These are phyloP conservation scores for Apiospora marii DNA, from an alignment of 2,329 filamentous ascomycete species.

Conservation along the genomic window DNA sequence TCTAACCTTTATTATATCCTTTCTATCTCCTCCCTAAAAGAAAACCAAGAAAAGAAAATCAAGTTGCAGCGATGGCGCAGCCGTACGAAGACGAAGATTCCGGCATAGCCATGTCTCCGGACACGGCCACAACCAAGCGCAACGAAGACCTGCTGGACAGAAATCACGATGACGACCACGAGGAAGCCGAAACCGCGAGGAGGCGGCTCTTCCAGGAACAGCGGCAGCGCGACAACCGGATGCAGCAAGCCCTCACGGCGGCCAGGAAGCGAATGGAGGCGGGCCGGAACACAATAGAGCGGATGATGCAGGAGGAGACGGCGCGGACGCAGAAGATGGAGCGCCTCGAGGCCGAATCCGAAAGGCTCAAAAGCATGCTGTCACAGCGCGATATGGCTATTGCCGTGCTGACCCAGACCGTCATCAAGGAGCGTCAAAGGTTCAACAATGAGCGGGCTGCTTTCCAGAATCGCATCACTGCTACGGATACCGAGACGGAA, in stretches of 20 bases:
- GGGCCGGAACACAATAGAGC: neutral
- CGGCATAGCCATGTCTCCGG: neutral
- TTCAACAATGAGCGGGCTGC: neutral
- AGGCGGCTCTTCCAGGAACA: neutral
- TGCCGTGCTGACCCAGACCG: neutral
- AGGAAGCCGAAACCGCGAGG: neutral
- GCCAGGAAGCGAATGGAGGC: neutral
- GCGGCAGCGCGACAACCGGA: neutral
- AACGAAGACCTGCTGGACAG: neutral
- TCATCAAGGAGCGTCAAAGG: neutral
- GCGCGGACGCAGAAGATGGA: neutral
- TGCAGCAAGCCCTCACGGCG: neutral
- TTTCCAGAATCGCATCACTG: neutral
- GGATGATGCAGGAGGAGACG: neutral
- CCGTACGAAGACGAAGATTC: neutral
- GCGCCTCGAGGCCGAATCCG: neutral
- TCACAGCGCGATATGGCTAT: neutral
- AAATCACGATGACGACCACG: neutral
- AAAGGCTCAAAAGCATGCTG: neutral
- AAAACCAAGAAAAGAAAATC: no score
- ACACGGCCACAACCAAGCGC: neutral
- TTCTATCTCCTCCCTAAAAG: neutral
- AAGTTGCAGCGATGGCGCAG: neutral
- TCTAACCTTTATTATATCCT: neutral
- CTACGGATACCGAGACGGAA: neutral